Conservation (phyloP, 345 rosid species). For the Isatis tinctoria region DNA sequence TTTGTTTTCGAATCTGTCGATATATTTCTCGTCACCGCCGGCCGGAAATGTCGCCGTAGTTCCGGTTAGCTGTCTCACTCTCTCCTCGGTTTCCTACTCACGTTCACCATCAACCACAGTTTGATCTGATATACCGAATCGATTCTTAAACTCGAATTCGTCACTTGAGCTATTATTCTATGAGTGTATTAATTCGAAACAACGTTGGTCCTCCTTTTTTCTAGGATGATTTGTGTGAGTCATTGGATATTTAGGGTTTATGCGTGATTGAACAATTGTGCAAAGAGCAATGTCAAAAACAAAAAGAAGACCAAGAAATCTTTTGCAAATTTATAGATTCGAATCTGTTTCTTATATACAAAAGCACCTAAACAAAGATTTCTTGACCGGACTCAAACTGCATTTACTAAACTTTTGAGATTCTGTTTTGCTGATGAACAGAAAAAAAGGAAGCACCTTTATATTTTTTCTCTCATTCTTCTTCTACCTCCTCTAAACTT, state of each 20-base stretch:
- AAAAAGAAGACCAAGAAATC: not conserved
- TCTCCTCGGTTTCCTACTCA: not conserved
- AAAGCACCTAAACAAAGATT: conserved; percentile 17
- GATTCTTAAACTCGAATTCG: not conserved
- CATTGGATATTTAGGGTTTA: not conserved
- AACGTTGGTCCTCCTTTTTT: no score
- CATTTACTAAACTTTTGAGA: not conserved
- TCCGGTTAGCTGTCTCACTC: not conserved
- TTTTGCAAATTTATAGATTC: not conserved
- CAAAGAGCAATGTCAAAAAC: not conserved
- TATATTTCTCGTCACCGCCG: not conserved
- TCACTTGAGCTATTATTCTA: not conserved
- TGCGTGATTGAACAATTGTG: not conserved
- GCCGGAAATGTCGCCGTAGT: not conserved
- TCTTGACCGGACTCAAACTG: conserved; percentile 3
- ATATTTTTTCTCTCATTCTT: not conserved
- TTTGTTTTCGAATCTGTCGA: not conserved
- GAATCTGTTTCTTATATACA: conserved; percentile 13
- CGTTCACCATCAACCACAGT: not conserved
- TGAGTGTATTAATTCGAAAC: not conserved
- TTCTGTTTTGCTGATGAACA: conserved; percentile 1
- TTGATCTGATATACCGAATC: not conserved
- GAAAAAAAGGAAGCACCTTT: conserved; percentile 6
- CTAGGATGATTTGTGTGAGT: not conserved
- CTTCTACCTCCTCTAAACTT: conserved; percentile 3